These are phyloP conservation scores for Penicillium sp. DNA, from an alignment of 2,329 filamentous ascomycete species.

Conservation along the genomic window DNA sequence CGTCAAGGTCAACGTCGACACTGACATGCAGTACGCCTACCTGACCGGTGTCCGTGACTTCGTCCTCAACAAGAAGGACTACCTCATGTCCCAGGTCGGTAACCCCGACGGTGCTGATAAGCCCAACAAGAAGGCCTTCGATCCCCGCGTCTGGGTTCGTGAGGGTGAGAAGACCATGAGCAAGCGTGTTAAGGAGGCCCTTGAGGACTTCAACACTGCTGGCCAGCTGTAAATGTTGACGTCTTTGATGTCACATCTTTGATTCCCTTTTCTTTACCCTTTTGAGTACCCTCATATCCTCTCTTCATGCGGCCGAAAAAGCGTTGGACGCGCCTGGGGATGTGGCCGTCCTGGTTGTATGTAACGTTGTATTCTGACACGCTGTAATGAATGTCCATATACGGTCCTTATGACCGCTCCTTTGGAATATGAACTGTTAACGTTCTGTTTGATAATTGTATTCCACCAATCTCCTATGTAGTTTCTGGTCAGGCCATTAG, in stretches of 20 bases:
- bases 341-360: slow-evolving; percentile 26
- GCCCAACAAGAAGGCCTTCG: slow-evolving; percentile 98
- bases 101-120: slow-evolving; percentile 96
- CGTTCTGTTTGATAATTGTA: slow-evolving; percentile 1
- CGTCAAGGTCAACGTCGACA: slow-evolving; percentile 99
- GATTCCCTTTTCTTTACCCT: slow-evolving; percentile 9
- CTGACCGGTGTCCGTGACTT: slow-evolving; percentile 90
- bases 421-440: slow-evolving; percentile 12
- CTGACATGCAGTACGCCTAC: slow-evolving; percentile 96
- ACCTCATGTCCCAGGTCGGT: slow-evolving; percentile 79
- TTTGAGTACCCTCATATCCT: slow-evolving; percentile 12
- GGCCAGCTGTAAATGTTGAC: slow-evolving; percentile 63
- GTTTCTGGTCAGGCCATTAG: not conserved
- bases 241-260: slow-evolving; percentile 2
- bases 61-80: slow-evolving; percentile 91
- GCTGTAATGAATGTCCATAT: slow-evolving; percentile 26
- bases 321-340: slow-evolving; percentile 19
- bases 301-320: slow-evolving; percentile 20
- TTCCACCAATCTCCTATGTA: not conserved
- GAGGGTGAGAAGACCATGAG: slow-evolving; percentile 95
- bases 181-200: slow-evolving; percentile 72
- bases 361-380: slow-evolving; percentile 27
- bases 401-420: slow-evolving; percentile 5
- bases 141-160: slow-evolving; percentile 90
- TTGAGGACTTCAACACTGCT: slow-evolving; percentile 88